A percentile compares a stretch with the other conserved stretches of the same genome.
phyloP scores from a whole-genome alignment of 2,329 filamentous ascomycete genomes.

The Torrubiella hemipterigena region DNA sequence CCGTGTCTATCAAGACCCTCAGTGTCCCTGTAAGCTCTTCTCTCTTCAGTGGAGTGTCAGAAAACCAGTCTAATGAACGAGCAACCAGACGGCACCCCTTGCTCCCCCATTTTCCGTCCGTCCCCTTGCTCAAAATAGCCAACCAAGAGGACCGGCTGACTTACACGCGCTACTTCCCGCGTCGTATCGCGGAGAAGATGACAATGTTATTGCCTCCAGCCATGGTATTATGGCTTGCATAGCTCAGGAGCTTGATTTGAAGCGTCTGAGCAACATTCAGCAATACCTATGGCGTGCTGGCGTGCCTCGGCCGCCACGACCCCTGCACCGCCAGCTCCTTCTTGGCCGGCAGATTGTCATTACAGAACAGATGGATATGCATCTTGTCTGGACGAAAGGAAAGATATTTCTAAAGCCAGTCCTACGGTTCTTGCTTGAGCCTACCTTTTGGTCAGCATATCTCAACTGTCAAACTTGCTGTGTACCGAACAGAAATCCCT shows the following conservation, averaged over 20 bases:
- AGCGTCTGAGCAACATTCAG: conserved; percentile 3
- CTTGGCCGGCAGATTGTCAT: conserved; percentile 13
- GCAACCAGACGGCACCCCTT: neutral
- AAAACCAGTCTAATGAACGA: neutral
- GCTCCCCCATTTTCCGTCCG: neutral
- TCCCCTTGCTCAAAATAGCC: no score
- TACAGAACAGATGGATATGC: conserved; percentile 18
- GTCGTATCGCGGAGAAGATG: neutral
- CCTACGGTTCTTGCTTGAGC: conserved; percentile 20
- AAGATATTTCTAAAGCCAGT: conserved; percentile 22
- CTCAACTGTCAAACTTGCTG: no score
- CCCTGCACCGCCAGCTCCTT: conserved; percentile 14
- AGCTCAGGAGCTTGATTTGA: neutral
- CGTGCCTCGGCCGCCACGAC: conserved; percentile 13
- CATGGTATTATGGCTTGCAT: neutral
- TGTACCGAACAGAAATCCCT: no score
- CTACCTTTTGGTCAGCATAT: neutral
- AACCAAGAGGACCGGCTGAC: neutral
- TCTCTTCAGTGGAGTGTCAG: no score
- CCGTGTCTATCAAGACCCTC: no score
- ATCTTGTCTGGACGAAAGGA: conserved; percentile 14
- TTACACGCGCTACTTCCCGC: neutral
- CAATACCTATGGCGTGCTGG: conserved; percentile 15
- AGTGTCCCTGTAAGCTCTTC: no score
- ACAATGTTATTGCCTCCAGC: neutral